A percentile compares a stretch with the other conserved stretches of the same genome.
These are phyloP conservation scores for Lactarius deliciosus DNA, from an alignment of 768 basidiomycete species.

Conservation along the genomic window DNA sequence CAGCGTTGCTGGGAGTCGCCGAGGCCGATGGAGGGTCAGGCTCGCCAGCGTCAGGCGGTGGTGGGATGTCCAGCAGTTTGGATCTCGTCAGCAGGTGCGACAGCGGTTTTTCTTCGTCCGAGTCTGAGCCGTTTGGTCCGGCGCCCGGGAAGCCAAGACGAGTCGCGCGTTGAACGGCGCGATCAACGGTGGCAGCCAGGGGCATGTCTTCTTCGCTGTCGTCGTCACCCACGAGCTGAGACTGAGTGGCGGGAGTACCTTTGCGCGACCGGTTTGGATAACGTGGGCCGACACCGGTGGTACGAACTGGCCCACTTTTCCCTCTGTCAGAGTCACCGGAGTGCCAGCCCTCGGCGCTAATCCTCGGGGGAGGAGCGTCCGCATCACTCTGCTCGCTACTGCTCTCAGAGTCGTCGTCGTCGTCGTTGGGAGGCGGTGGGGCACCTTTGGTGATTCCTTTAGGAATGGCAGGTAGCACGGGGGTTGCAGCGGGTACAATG, in stretches of 20 bases:
- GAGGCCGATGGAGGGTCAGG: slow-evolving; percentile 29
- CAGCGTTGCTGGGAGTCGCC: neutral
- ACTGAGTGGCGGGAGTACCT: slow-evolving; percentile 26
- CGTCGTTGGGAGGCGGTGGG: slow-evolving; percentile 40
- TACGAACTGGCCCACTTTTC: slow-evolving; percentile 50
- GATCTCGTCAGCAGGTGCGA: slow-evolving; percentile 54
- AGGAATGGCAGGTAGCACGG: slow-evolving; percentile 39
- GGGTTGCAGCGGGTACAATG: slow-evolving; percentile 28
- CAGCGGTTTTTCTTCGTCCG: slow-evolving; percentile 74
- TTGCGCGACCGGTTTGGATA: slow-evolving; percentile 40
- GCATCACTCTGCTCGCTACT: slow-evolving; percentile 52
- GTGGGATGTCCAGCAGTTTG: slow-evolving; percentile 43
- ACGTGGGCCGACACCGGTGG: slow-evolving; percentile 57
- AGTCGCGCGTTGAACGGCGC: slow-evolving; percentile 49
- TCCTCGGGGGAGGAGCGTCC: slow-evolving; percentile 8
- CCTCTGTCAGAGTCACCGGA: slow-evolving; percentile 67
- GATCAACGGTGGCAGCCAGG: slow-evolving; percentile 60
- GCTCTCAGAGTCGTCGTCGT: slow-evolving; percentile 52
- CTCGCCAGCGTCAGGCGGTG: slow-evolving; percentile 45
- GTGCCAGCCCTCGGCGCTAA: slow-evolving; percentile 30
- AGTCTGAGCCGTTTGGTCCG: slow-evolving; percentile 42
- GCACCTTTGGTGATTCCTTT: slow-evolving; percentile 36
- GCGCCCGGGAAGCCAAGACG: slow-evolving; percentile 32
- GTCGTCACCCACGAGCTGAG: slow-evolving; percentile 37
- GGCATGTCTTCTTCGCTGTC: slow-evolving; percentile 84